These are phyloP conservation scores for Nevesoporus exiguus DNA, from an alignment of 768 basidiomycete genomes.

Conservation along the genomic window DNA sequence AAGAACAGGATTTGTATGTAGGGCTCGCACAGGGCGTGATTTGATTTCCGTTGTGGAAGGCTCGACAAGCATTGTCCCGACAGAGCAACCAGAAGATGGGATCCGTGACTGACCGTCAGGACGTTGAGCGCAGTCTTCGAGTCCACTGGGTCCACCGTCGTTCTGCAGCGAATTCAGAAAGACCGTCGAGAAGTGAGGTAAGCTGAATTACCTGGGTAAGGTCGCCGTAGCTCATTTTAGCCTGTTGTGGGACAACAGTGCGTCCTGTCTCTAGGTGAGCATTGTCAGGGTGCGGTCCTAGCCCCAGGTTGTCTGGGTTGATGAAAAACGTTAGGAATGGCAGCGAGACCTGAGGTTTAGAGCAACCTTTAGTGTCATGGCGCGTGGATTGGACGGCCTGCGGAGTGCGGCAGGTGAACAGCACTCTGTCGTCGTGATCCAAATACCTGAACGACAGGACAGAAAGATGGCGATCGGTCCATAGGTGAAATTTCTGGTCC, in stretches of 20 bases:
- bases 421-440: slow-evolving; percentile 2
- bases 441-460: slow-evolving; percentile 9
- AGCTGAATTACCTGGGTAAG: slow-evolving; percentile 9
- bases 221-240: background rate
- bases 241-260: background rate
- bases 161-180: slow-evolving; percentile 13
- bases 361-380: slow-evolving; percentile 5
- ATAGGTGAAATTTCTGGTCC: slow-evolving; percentile 7
- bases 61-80: background rate
- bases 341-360: background rate
- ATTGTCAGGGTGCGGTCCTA: background rate
- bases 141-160: slow-evolving; percentile 2
- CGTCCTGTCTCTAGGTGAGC: background rate
- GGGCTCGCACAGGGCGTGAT: background rate
- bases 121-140: background rate
- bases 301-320: background rate
- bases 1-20: background rate
- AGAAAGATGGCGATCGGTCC: slow-evolving; percentile 6
- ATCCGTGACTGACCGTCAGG: background rate
- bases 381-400: background rate
- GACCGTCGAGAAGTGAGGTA: background rate
- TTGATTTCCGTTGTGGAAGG: background rate
- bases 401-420: slow-evolving; percentile 9
- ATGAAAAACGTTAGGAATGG: background rate
- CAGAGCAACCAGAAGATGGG: background rate